Percentiles rank a stretch among this genome's conserved stretches.
phyloP scores from a whole-genome alignment of 2,329 filamentous ascomycete species.

The Paramyrothecium sp. region DNA sequence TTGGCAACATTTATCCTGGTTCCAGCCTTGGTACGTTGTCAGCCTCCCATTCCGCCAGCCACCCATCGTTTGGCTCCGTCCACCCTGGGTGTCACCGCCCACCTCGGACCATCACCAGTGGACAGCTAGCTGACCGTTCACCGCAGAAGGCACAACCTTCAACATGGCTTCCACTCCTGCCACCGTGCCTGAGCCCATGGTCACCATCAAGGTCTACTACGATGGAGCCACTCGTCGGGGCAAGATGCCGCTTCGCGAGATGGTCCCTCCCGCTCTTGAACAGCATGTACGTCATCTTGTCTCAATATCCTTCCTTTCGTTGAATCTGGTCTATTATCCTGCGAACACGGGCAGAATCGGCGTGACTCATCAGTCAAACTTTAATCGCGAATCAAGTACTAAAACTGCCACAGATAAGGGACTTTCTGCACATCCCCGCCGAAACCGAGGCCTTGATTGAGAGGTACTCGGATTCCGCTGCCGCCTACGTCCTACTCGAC shows the following conservation, averaged over 20 bases:
- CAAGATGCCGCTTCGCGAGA: constrained; percentile 85
- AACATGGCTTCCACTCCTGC: constrained; percentile 24
- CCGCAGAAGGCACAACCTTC: constrained; percentile 4
- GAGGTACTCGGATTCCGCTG: constrained; percentile 92
- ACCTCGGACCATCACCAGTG: background rate
- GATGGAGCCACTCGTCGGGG: constrained; percentile 76
- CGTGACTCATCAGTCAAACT: too few species aligned
- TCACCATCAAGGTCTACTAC: constrained; percentile 83
- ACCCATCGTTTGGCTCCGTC: background rate
- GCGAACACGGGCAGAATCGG: background rate
- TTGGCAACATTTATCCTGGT: constrained; percentile 3
- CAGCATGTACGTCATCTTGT: constrained; percentile 67
- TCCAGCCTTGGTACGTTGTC: background rate
- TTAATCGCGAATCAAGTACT: too few species aligned
- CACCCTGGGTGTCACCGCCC: background rate
- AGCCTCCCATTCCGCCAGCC: constrained; percentile 8
- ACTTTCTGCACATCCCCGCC: constrained; percentile 30
- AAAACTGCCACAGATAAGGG: constrained; percentile 26
- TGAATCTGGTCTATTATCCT: background rate
- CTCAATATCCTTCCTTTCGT: constrained; percentile 8
- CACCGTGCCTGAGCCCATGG: constrained; percentile 34
- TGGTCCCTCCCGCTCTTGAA: constrained; percentile 71
- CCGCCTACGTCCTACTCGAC: constrained; percentile 76
- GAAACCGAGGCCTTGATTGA: constrained; percentile 63
- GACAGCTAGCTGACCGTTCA: background rate